These are phyloP conservation scores for Sarcocystis neurona DNA, from an alignment of 169 alveolate species.

Conservation along the genomic window DNA sequence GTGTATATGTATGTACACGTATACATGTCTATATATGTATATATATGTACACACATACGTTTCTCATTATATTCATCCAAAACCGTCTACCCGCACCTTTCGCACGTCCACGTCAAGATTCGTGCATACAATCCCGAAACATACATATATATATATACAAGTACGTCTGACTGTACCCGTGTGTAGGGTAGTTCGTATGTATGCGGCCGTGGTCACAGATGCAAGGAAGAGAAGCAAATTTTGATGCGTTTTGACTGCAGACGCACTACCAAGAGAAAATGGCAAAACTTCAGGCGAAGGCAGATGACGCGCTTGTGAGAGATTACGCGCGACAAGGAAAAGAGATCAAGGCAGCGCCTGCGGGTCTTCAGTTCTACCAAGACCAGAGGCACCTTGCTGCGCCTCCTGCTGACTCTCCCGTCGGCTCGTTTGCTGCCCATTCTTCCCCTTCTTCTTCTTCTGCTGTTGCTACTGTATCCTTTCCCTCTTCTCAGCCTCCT, in stretches of 20 bases:
- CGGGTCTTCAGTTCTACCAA: neutral
- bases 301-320: neutral
- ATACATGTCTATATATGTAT: too few species aligned
- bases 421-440: neutral
- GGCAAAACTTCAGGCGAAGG: conserved; percentile 24
- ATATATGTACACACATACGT: too few species aligned
- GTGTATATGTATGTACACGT: too few species aligned
- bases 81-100: too few species aligned
- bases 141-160: too few species aligned
- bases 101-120: too few species aligned
- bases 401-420: neutral
- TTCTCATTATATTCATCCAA: too few species aligned
- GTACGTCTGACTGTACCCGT: neutral
- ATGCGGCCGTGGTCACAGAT: neutral
- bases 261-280: conserved; percentile 24
- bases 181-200: neutral
- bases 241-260: neutral
- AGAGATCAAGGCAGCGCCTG: neutral
- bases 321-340: neutral
- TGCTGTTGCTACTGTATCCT: neutral
- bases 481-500: neutral
- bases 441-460: neutral
- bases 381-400: neutral
- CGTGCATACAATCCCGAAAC: too few species aligned
- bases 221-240: neutral